Conservation (phyloP, 2,329 filamentous ascomycete genomes). For the Coniochaeta prunicola region DNA sequence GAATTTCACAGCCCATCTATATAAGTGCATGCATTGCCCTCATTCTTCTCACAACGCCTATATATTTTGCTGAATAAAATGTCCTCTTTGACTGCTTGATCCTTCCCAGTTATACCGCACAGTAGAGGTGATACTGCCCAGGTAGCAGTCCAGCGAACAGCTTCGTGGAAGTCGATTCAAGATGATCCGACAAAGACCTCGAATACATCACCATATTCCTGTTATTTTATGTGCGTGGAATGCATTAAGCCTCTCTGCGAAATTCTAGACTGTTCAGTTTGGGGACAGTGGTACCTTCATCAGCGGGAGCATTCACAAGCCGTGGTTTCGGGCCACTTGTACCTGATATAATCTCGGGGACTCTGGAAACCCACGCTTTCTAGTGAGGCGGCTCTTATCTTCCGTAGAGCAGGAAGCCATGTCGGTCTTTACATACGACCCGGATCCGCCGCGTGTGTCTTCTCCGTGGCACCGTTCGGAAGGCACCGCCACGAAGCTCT, state of each 20-base stretch:
- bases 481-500: slow-evolving; percentile 29
- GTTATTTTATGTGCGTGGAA: slow-evolving; percentile 7
- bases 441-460: slow-evolving; percentile 77
- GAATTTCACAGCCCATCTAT: no score
- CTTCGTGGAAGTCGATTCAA: slow-evolving; percentile 16
- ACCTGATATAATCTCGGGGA: not conserved
- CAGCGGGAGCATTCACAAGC: not conserved
- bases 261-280: not conserved
- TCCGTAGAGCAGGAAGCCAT: slow-evolving; percentile 33
- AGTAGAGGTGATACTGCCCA: no score
- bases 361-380: not conserved
- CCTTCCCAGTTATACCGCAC: no score
- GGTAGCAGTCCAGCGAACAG: not conserved
- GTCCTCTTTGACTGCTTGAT: no score
- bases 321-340: not conserved
- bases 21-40: no score
- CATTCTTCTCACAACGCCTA: no score
- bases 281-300: not conserved
- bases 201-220: slow-evolving; percentile 21
- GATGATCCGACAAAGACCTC: slow-evolving; percentile 26
- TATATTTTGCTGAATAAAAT: no score
- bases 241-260: slow-evolving; percentile 16
- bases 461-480: slow-evolving; percentile 77
- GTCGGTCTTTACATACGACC: slow-evolving; percentile 92
- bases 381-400: not conserved